Evolutionary conservation across 768 basidiomycete genomes (phyloP).

Genomic region (Podaxis rugospora): DNA sequence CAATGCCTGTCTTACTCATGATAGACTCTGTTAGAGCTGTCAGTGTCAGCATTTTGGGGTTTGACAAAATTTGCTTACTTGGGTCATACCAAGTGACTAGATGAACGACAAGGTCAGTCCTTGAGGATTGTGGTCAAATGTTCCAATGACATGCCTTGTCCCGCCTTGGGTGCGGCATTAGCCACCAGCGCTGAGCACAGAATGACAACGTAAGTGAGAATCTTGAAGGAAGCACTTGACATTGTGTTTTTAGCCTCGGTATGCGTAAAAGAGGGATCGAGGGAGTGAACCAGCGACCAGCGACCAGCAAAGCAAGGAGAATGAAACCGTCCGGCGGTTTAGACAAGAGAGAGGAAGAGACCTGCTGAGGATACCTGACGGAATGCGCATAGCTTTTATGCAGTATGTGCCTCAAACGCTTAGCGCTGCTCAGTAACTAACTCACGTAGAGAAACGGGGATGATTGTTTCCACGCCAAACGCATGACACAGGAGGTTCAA

Average conservation of each 20-base stretch:
- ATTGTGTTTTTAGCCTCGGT: neutral
- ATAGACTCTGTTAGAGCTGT: neutral
- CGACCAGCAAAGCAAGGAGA: neutral
- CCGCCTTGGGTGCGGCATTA: neutral
- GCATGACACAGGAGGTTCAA: too few species aligned
- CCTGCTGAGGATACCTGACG: neutral
- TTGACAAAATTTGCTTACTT: neutral
- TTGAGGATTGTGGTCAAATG: neutral
- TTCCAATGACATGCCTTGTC: neutral
- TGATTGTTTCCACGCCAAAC: neutral
- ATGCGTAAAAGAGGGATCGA: neutral
- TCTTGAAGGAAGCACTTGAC: neutral
- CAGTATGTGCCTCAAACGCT: neutral
- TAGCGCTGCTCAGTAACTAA: neutral
- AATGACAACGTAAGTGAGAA: neutral
- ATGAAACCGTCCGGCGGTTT: constrained; percentile 6
- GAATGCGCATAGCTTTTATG: neutral
- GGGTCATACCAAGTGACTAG: constrained; percentile 5
- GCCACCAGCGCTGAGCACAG: neutral
- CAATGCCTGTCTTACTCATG: neutral
- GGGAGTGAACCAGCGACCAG: constrained; percentile 1
- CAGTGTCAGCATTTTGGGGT: neutral
- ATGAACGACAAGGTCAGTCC: neutral
- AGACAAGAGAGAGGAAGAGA: neutral
- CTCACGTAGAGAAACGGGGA: neutral